phyloP scores from a whole-genome alignment of 2,329 filamentous ascomycete species.

The Colletotrichum euphorbiae region DNA sequence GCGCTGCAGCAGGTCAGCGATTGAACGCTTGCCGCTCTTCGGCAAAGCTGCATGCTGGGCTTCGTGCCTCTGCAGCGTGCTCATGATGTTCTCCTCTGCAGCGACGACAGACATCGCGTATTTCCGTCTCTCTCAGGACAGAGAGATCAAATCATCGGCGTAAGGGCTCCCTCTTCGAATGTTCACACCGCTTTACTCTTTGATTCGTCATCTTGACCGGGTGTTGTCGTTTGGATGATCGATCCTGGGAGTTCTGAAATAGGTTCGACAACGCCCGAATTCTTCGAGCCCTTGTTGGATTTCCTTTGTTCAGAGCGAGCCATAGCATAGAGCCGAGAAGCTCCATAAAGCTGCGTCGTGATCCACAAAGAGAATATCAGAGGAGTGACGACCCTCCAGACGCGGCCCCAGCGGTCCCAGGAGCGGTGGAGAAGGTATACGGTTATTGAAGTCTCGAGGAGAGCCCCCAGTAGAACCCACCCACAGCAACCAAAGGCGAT shows the following conservation, averaged over 20 bases:
- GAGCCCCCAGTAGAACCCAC: constrained; percentile 27
- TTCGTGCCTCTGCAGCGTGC: too few relatives aligned
- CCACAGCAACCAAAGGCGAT: constrained; percentile 16
- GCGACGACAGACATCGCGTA: too few relatives aligned
- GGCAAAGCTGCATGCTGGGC: background rate
- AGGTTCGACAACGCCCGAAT: constrained; percentile 6
- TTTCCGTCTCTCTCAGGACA: background rate
- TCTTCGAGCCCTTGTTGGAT: background rate
- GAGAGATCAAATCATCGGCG: background rate
- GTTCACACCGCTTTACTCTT: constrained; percentile 2
- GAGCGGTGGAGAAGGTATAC: constrained; percentile 38
- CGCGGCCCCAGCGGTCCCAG: constrained; percentile 36
- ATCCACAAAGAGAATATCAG: constrained; percentile 39
- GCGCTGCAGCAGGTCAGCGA: background rate
- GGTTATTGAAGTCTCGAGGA: constrained; percentile 31
- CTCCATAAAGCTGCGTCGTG: constrained; percentile 37
- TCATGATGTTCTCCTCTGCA: too few relatives aligned
- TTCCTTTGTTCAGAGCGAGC: constrained; percentile 25
- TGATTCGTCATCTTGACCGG: background rate
- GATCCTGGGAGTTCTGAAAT: constrained; percentile 10
- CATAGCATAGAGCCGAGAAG: constrained; percentile 31
- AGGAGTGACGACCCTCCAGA: constrained; percentile 34
- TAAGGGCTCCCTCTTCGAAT: background rate
- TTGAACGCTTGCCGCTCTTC: background rate
- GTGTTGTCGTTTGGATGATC: background rate